Base-by-base conservation (phyloP, 1,139 yeast species). In the Zygosaccharomyces pseudobailii region DNA sequence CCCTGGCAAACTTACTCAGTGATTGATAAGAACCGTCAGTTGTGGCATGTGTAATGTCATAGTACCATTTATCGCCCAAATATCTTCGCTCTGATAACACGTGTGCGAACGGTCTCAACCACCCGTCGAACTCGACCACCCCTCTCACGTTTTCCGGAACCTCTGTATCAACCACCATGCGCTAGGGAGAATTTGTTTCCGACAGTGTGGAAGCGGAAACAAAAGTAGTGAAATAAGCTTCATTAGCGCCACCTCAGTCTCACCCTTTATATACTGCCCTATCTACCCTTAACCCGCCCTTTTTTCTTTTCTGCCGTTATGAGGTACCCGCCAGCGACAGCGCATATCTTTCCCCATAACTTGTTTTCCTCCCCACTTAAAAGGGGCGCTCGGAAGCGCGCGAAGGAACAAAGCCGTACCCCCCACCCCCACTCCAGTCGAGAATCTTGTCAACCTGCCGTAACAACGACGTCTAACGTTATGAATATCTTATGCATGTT, bases 41-140 rank as follows among this genome's bases (percentile, higher is more conserved):
- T 2, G 63, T 56, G 4, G 65, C 56, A 44, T 63, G 66, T 4
- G 51, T 56, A 35, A 64, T 59, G 22, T 62, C 60, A 45, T 73
- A 66, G 23, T 69, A 62, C 81, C 88, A 84, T 42, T 78, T 75
- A 54, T 78, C 78, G 13, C 86, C 85, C 5, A 75, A 52, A 7
- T 71, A 67, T 47, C 80, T 69, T 52, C 89, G 71, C 46, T 78
- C 75, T 5, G 74, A 76, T 32, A 84, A 65, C 51, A 79, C 85
- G 13, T 72, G 73, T n/a, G 82, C 75, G 65, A 74, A 84, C 0
- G 97, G 97, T 59, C 82, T 82, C 51, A 92, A 74, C 87, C 92
- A 90, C 4, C 96, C 95, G 62, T 92, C 98, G 36, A 81, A 66
- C 36, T 78, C 79, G 35, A 87, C 70, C 20, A 79, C 84, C 2